Conservation (phyloP, 164 flowering plant species). For the Magnolia officinalis region DNA sequence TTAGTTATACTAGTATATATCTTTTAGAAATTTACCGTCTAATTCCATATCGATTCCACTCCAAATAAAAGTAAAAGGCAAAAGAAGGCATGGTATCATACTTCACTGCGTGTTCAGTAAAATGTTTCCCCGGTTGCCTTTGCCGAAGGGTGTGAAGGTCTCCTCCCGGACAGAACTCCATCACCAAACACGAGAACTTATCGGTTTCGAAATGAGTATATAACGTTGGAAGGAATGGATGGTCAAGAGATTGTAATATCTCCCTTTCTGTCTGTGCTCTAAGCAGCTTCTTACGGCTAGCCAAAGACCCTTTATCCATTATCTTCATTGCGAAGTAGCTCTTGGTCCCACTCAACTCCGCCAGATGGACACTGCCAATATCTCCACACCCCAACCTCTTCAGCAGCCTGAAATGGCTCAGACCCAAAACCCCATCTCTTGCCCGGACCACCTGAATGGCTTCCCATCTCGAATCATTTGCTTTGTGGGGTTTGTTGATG, state of each 20-base stretch:
- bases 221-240: constrained; percentile 80
- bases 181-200: constrained; percentile 79
- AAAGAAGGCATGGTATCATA: constrained; percentile 30
- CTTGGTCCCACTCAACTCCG: constrained; percentile 72
- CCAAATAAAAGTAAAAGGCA: neutral
- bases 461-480: constrained; percentile 78
- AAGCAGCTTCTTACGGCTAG: constrained; percentile 75
- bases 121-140: constrained; percentile 79
- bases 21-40: neutral
- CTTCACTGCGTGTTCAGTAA: constrained; percentile 86
- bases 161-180: constrained; percentile 96
- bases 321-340: constrained; percentile 82
- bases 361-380: constrained; percentile 79
- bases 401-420: constrained; percentile 69
- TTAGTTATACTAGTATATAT: no score
- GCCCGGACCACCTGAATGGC: constrained; percentile 66
- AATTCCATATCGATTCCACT: neutral
- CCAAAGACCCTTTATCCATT: constrained; percentile 74
- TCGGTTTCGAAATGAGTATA: constrained; percentile 86
- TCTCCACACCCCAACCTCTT: constrained; percentile 87
- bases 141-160: constrained; percentile 83
- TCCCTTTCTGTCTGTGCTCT: constrained; percentile 93
- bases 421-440: constrained; percentile 56
- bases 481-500: constrained; percentile 75
- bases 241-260: constrained; percentile 74